Conservation (phyloP, 176 grass and related monocot genomes). For the Oryza punctata region DNA sequence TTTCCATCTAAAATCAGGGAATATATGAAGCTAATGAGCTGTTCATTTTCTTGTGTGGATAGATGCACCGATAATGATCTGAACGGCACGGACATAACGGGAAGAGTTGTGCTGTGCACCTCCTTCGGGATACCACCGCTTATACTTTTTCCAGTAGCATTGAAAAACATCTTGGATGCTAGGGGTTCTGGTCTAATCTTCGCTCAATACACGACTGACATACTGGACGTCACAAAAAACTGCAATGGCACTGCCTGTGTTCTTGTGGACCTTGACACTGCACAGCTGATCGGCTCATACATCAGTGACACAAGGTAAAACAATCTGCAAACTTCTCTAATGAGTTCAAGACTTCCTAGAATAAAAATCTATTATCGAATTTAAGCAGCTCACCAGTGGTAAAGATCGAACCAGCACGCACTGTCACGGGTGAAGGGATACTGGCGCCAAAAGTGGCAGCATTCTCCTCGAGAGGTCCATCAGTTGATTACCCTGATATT, state of each 20-base stretch:
- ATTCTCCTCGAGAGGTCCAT: constrained; percentile 44
- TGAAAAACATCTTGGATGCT: background rate
- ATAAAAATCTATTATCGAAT: background rate
- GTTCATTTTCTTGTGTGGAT: background rate
- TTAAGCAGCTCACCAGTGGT: constrained; percentile 14
- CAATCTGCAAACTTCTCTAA: constrained; percentile 4
- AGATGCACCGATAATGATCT: constrained; percentile 22
- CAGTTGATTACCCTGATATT: background rate
- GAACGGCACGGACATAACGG: constrained; percentile 23
- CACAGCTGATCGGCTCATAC: background rate
- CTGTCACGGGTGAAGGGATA: background rate
- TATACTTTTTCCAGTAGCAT: rapidly evolving
- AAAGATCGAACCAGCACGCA: constrained; percentile 35
- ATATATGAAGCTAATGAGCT: background rate
- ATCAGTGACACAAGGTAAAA: background rate
- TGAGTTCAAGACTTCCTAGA: background rate
- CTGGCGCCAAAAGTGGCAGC: constrained; percentile 6
- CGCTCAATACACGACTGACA: background rate
- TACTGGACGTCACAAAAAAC: background rate
- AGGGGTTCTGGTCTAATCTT: constrained; percentile 29
- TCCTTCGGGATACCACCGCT: background rate
- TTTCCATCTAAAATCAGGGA: background rate
- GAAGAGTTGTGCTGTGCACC: constrained; percentile 9
- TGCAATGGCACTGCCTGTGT: constrained; percentile 22
- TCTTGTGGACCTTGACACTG: constrained; percentile 30